Conservation (phyloP, 1,284 basidiomycete genomes). For the Coriolopsis trogii region DNA sequence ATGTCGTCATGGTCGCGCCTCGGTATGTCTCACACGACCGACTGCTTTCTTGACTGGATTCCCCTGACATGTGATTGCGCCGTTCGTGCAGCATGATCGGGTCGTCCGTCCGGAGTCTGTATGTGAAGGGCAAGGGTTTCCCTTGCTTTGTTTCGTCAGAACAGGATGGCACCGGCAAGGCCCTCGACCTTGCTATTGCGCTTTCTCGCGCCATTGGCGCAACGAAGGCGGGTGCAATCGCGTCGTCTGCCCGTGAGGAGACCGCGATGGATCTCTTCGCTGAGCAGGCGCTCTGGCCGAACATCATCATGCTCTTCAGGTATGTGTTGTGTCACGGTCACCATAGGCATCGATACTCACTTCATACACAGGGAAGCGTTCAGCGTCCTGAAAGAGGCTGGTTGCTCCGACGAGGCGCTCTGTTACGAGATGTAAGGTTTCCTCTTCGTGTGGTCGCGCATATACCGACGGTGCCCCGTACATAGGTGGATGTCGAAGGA, state of each 20-base stretch:
- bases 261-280: slow-evolving; percentile 69
- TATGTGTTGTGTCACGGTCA: slow-evolving; percentile 24
- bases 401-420: slow-evolving; percentile 68
- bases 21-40: slow-evolving; percentile 39
- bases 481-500: slow-evolving; percentile 74
- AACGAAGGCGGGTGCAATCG: slow-evolving; percentile 67
- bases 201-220: slow-evolving; percentile 62
- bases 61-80: slow-evolving; percentile 4
- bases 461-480: slow-evolving; percentile 3
- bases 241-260: slow-evolving; percentile 65
- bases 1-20: slow-evolving; percentile 70
- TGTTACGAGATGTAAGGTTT: slow-evolving; percentile 63
- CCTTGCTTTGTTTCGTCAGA: slow-evolving; percentile 69
- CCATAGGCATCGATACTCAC: no score
- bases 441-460: neutral
- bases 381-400: slow-evolving; percentile 62
- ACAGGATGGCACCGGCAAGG: slow-evolving; percentile 59
- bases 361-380: slow-evolving; percentile 66
- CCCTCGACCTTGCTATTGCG: slow-evolving; percentile 50
- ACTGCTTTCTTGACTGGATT: no score
- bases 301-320: slow-evolving; percentile 68
- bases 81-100: slow-evolving; percentile 56
- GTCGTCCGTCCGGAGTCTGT: slow-evolving; percentile 63
- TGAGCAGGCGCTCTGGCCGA: slow-evolving; percentile 69
- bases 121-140: slow-evolving; percentile 62